Conservation (phyloP, 805 yeast genomes). For the Pichia membranifaciens region DNA sequence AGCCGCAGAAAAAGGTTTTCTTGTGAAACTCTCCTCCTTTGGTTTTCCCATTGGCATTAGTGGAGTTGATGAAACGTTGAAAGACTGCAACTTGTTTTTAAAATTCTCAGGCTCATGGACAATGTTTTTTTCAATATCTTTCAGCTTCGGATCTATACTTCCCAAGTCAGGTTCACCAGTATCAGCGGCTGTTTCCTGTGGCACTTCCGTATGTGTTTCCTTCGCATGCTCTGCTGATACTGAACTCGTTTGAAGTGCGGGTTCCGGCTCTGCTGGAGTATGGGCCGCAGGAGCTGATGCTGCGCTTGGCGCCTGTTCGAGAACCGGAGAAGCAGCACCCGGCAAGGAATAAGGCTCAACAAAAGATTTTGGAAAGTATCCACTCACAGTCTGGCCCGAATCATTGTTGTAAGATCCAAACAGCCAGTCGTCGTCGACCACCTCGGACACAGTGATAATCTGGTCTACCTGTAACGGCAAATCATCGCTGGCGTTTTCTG, state of each 20-base stretch:
- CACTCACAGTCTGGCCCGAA: conserved; percentile 45
- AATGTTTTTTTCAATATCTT: conserved; percentile 7
- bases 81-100: conserved; percentile 44
- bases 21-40: conserved; percentile 38
- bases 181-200: not conserved
- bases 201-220: no score
- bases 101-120: conserved; percentile 26
- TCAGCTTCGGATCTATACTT: not conserved
- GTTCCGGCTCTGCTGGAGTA: not conserved
- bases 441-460: conserved; percentile 62
- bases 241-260: not conserved
- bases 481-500: conserved; percentile 75
- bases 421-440: conserved; percentile 93
- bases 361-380: conserved; percentile 85
- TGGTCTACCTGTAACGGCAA: conserved; percentile 65
- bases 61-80: conserved; percentile 40
- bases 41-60: conserved; percentile 29
- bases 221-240: not conserved
- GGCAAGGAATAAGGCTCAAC: conserved; percentile 41
- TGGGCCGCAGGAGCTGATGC: not conserved
- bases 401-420: conserved; percentile 52
- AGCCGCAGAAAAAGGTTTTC: conserved; percentile 50
- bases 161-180: not conserved
- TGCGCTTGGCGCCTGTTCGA: conserved; percentile 1
- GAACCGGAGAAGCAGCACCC: not conserved